Base-by-base conservation (phyloP, 495 filamentous ascomycete species). In the Lasiosphaeria miniovina region DNA sequence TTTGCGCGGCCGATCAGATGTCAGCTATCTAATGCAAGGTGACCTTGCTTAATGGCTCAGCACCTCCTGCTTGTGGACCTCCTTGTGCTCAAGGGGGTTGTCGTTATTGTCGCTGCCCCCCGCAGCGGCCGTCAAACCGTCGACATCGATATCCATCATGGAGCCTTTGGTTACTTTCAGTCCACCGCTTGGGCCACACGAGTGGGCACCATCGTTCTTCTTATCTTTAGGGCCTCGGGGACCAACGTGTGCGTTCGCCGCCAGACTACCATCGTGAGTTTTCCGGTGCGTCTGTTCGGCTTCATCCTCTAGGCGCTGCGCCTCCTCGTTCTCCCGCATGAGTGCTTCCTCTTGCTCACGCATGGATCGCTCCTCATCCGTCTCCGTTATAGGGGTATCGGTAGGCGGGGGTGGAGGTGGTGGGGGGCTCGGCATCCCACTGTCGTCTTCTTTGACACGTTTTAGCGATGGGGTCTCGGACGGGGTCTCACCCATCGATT, bases 391-490 rank as follows among this genome's bases (percentile, higher is more conserved):
- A 9, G 65, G 64, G 4, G 64, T 77, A 62, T 64, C 68, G 49
- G 36, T 68, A 58, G 49, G 72, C 6, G 77, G 70, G 3, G 72
- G 72, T 14, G 79, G 79, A 17, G 78, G 77, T 3, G 77, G 76
- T 1, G 78, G 77, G 15, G 76, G 75, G 34, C 68, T 75, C 36
- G 75, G 76, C 34, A 68, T 66, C 36, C 49, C 59, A 3, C 67
- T 69, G 5, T 75, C 76, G 10, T 79, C 74, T 36, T 81, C 78
- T 57, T 80, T 83, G 15, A 80, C 61, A 3, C 81, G 75, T 63
- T 83, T 83, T 35, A 74, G 54, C 0, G 74, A 77, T 7, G 74
- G 77, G 0, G 72, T 73, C 61, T 81, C 82, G 34, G 78, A 76
- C 5, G 74, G 65, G 1, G 75, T 71, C 38, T 68, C 58, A 1